Conservation (phyloP, 257 asterid genomes). For the Capsicum rhomboideum region DNA sequence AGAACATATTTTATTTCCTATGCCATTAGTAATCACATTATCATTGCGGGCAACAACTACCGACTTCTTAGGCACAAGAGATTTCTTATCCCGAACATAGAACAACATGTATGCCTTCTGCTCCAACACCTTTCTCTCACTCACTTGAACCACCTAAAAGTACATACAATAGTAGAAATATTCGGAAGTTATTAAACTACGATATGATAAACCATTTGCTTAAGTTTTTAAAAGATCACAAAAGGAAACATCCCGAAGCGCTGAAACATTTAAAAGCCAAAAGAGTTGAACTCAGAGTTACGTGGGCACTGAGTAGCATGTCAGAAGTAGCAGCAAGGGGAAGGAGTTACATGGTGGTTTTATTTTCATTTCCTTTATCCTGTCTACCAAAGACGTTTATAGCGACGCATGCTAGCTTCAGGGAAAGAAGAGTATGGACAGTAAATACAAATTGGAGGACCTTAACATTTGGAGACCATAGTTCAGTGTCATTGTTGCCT, state of each 20-base stretch:
- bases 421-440: background rate
- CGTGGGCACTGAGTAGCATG: background rate
- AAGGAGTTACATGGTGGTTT: background rate
- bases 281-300: background rate
- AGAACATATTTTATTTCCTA: constrained; percentile 29
- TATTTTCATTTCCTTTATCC: background rate
- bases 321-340: background rate
- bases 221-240: background rate
- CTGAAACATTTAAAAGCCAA: background rate
- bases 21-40: constrained; percentile 27
- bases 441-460: background rate
- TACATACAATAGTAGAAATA: background rate
- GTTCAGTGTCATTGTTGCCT: background rate
- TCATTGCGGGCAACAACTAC: constrained; percentile 36
- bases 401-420: background rate
- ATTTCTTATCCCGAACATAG: constrained; percentile 71
- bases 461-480: background rate
- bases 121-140: constrained; percentile 67
- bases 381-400: background rate
- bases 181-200: background rate
- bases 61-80: constrained; percentile 30
- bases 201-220: background rate
- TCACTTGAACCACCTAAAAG: constrained; percentile 79
- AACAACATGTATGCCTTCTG: constrained; percentile 98
- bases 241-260: background rate